A percentile compares a stretch with the other conserved stretches of the same genome.
Evolutionary conservation across 495 filamentous ascomycete genomes (phyloP).

Genomic region (Terfezia boudieri): DNA sequence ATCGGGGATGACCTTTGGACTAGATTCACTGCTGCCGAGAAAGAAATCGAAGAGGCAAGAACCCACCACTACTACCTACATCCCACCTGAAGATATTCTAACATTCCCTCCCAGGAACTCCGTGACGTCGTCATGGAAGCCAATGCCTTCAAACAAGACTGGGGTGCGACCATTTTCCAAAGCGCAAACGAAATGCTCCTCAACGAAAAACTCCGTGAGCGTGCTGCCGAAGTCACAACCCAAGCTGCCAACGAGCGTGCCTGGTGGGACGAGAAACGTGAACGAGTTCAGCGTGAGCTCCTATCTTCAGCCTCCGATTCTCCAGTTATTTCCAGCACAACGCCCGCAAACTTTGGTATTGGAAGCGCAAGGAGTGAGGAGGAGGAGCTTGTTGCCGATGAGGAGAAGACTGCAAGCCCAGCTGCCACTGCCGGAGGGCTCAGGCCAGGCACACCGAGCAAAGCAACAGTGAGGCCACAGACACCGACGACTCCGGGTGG

Average conservation of each 20-base stretch:
- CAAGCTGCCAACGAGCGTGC: conserved; percentile 49
- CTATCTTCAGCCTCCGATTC: neutral
- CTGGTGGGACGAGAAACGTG: conserved; percentile 75
- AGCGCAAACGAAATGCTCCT: conserved; percentile 68
- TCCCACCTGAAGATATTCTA: neutral
- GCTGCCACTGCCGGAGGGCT: neutral
- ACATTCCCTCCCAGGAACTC: conserved; percentile 31
- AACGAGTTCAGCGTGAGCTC: conserved; percentile 13
- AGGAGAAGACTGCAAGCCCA: neutral
- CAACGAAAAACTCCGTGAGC: conserved; percentile 37
- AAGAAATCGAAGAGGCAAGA: conserved; percentile 67
- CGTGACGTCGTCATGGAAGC: conserved; percentile 88
- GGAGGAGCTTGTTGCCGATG: neutral
- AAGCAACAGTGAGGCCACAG: neutral
- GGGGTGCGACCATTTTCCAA: conserved; percentile 92
- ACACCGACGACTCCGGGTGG: neutral
- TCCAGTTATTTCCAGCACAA: neutral
- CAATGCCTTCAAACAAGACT: conserved; percentile 63
- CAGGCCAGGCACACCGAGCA: neutral
- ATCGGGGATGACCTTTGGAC: conserved; percentile 96
- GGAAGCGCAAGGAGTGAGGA: neutral
- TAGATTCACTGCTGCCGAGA: conserved; percentile 70
- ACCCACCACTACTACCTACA: neutral
- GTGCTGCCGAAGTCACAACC: conserved; percentile 39
- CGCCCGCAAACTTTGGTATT: neutral